Base-by-base conservation (phyloP, 1,284 basidiomycete species). In the Ceratobasidium sp. region DNA sequence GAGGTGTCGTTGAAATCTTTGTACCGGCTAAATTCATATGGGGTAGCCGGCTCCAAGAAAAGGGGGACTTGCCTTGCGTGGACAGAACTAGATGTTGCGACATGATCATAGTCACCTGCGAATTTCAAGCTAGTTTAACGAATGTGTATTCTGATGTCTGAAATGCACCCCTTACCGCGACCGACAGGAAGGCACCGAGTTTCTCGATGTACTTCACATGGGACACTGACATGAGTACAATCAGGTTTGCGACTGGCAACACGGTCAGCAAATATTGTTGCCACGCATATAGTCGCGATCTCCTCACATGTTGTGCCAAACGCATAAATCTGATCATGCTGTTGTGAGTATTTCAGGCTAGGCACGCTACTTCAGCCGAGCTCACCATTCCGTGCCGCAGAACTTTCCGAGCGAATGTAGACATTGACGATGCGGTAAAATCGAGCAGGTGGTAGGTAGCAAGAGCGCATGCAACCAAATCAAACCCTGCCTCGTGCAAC, bases 141-240 rank as follows among this genome's bases (percentile, higher is more conserved):
- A 30, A 16, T 10, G 50, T 35, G 33, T 16, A 27, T 38, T 68
- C 23, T 6, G 6, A 38, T 33, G 10, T 50, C 30, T 38, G 50
- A 54, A 50, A 68, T 30, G 7, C 35, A 38, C 20, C 38, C 16
- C 68, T 57, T 20, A 75, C 71, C 62, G 71, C 71, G 27, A 75
- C 71, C 18, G 71, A 64, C n/a, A 75, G 50, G 48, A 75, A 75
- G 2, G 71, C 71, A 30, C 71, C 71, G 41, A 75, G 46, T 35
- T 75, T 75, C 50, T 75, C 71, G 23, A 75, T 75, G 33, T 75
- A 75, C 71, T 75, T 75, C 30, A 75, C 71, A 65, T 75, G 71
- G 60, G 48, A 75, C 18, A 75, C 60, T 14, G 71, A 60, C 71
- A 75, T 52, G 14, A 75, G 60, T 10, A 75, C 71, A 20, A 75